Percentiles rank a stretch among this genome's conserved stretches.
These are phyloP conservation scores for Aspergillus fischeri DNA, from an alignment of 2,329 filamentous ascomycete genomes.

Conservation along the genomic window DNA sequence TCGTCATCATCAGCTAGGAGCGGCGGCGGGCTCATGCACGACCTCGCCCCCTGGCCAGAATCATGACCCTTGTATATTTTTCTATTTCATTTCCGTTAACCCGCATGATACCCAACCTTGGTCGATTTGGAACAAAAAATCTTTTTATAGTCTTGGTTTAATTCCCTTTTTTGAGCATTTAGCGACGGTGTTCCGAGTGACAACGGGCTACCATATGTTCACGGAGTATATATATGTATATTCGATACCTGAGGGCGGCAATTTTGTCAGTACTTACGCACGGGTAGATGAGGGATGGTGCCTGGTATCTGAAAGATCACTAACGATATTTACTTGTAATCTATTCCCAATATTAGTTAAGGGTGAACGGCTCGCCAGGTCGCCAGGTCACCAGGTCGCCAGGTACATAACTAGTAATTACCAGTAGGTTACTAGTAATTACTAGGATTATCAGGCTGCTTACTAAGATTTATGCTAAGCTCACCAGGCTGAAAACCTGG, in stretches of 20 bases:
- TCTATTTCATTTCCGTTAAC: neutral
- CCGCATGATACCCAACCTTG: neutral
- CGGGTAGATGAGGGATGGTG: too few species aligned
- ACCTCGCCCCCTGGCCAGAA: constrained; percentile 17
- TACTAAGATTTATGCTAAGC: too few species aligned
- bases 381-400: too few species aligned
- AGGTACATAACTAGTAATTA: too few species aligned
- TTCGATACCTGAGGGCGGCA: neutral
- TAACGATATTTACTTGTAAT: neutral
- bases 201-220: neutral
- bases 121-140: neutral
- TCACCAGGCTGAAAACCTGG: too few species aligned
- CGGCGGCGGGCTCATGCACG: constrained; percentile 15
- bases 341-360: neutral
- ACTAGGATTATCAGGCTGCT: too few species aligned
- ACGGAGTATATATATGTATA: neutral
- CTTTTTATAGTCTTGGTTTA: neutral
- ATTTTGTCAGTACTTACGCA: too few species aligned
- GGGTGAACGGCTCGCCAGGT: too few species aligned
- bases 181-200: neutral
- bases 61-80: neutral
- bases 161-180: neutral
- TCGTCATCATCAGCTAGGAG: neutral
- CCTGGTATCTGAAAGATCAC: neutral
- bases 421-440: too few species aligned